Percentiles rank a stretch among this genome's conserved stretches.
Evolutionary conservation across 257 asterid genomes (phyloP).

Genomic region (Solanum bulbocastanum): DNA sequence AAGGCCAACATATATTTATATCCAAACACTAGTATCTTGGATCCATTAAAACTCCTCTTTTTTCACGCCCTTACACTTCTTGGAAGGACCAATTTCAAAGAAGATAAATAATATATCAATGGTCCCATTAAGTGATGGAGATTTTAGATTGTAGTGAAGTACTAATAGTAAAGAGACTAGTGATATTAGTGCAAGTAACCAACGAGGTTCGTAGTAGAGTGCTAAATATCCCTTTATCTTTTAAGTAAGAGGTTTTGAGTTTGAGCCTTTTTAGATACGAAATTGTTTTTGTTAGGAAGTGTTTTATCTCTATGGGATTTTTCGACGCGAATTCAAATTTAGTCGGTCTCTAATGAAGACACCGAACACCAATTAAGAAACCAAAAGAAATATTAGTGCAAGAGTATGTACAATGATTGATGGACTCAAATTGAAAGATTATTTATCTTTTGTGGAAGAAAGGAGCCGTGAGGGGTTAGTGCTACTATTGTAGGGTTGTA

Average conservation of each 20-base stretch:
- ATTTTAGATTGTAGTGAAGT: background rate
- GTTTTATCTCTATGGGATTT: background rate
- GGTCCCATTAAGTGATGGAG: background rate
- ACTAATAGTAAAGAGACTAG: background rate
- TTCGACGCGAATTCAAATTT: too few species aligned
- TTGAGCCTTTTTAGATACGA: rapidly evolving
- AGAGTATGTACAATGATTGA: background rate
- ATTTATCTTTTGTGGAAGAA: background rate
- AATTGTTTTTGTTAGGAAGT: too few species aligned
- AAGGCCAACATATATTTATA: background rate
- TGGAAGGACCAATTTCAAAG: background rate
- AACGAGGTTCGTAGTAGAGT: background rate
- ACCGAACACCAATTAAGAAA: background rate
- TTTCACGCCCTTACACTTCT: background rate
- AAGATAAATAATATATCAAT: background rate
- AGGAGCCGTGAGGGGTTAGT: background rate
- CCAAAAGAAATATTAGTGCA: background rate
- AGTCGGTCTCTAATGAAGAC: background rate
- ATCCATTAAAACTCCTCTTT: background rate
- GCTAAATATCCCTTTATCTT: too few species aligned
- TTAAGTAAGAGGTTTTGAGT: too few species aligned
- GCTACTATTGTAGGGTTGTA: background rate
- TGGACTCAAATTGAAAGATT: background rate
- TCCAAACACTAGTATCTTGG: background rate
- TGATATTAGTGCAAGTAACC: background rate